Percentiles rank a stretch among this genome's conserved stretches.
phyloP scores from a whole-genome alignment of 1,139 yeast species.

The Scheffersomyces titani region DNA sequence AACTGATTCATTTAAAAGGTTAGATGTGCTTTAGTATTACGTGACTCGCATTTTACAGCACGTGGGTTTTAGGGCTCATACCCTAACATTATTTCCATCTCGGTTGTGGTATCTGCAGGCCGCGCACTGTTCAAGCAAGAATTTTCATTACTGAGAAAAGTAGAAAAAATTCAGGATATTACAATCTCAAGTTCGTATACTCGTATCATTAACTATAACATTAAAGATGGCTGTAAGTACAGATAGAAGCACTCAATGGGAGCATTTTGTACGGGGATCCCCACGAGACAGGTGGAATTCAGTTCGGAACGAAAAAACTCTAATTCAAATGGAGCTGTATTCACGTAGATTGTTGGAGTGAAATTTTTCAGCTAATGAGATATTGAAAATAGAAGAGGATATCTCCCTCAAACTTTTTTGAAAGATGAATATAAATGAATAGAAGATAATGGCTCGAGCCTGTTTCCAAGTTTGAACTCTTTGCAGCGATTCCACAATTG shows the following conservation, averaged over 20 bases:
- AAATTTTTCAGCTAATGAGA: not conserved
- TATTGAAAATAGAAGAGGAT: not conserved
- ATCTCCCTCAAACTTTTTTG: not conserved
- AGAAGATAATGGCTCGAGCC: not conserved
- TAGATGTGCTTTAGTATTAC: not conserved
- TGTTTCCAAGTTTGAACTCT: no score
- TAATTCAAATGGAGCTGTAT: not conserved
- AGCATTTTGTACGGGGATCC: not conserved
- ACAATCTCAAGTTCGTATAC: not conserved
- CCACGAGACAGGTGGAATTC: not conserved
- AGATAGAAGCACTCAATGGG: conserved; percentile 1
- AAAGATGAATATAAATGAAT: not conserved
- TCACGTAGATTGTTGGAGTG: not conserved
- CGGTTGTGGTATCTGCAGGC: not conserved
- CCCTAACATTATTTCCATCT: not conserved
- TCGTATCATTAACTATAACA: conserved; percentile 8
- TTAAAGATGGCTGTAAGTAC: conserved; percentile 37
- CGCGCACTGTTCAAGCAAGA: not conserved
- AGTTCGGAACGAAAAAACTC: not conserved
- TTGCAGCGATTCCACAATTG: not conserved
- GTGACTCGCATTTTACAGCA: not conserved
- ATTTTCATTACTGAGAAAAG: not conserved
- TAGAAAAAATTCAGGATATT: not conserved
- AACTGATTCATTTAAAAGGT: not conserved
- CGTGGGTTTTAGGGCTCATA: not conserved